Base-by-base conservation (phyloP, 1,284 basidiomycete genomes). In the Cryptococcus sp. region DNA sequence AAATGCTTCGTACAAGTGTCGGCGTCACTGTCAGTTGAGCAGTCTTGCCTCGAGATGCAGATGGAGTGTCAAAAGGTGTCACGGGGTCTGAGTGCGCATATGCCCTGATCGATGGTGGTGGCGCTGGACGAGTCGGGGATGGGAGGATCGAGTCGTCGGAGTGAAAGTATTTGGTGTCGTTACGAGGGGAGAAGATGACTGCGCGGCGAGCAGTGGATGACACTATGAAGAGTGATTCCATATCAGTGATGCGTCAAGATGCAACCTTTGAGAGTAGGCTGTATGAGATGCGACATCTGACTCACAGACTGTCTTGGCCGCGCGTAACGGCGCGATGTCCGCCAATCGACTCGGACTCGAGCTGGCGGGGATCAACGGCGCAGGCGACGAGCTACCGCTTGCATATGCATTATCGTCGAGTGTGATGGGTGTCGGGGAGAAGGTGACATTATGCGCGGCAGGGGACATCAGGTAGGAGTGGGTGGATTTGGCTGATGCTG, bases 101-200 rank as follows among this genome's bases (percentile, higher is more conserved):
- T n/a, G 65, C 61, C 38, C 68, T 58, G 42, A 70, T 61, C n/a
- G 70, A 69, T 7, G 63, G 22, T 17, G 67, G 67, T 25, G 60
- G 59, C 35, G 45, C 19, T 50, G 59, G 11, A 49, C 57, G 22
- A 47, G 45, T 19, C 46, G 50, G 15, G 16, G 59, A 57, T 16
- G 68, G 61, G 10, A 70, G 23, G 50, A 74, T 68, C 3, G 69
- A 65, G 31, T 76, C 70, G 51, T 65, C 53, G 10, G 67, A 63
- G 48, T 68, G 53, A 59, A 76, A 77, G 47, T 68, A 61, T 53
- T 73, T 73, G 19, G 71, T 73, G 39, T 72, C 62, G 53, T 67
- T 64, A 6, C 59, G 58, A 6, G 71, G 69, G 0, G 75, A 74
- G 60, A 74, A 77, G 39, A 59, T 65, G 53, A 77, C 74, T 15